Evolutionary conservation across 495 filamentous ascomycete species (phyloP).

Genomic region (Mycothermus thermophilus): DNA sequence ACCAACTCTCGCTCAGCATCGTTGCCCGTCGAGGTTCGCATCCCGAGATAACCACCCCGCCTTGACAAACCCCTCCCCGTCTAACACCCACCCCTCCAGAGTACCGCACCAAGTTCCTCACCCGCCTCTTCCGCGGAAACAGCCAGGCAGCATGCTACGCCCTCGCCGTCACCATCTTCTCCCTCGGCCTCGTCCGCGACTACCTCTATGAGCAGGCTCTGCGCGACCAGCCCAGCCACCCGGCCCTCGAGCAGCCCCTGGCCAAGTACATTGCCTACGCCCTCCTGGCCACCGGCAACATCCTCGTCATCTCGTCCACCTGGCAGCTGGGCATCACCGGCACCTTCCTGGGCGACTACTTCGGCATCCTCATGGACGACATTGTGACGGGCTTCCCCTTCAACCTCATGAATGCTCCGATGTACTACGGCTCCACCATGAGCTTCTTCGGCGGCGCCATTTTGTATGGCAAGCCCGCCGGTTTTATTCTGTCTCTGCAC

Average conservation of each 20-base stretch:
- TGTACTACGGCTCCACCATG: conserved; percentile 92
- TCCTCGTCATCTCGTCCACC: conserved; percentile 76
- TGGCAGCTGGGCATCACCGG: conserved; percentile 91
- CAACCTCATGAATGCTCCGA: conserved; percentile 80
- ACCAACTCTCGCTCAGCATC: conserved; percentile 31
- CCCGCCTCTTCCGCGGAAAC: conserved; percentile 71
- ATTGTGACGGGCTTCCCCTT: conserved; percentile 92
- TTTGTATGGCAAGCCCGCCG: conserved; percentile 78
- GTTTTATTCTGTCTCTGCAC: conserved; percentile 57
- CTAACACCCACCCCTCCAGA: conserved; percentile 37
- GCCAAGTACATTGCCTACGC: conserved; percentile 47
- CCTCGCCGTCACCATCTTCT: conserved; percentile 80
- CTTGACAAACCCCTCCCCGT: background rate
- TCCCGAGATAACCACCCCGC: background rate
- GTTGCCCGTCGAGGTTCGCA: conserved; percentile 51
- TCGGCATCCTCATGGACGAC: conserved; percentile 91
- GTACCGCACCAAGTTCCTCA: conserved; percentile 80
- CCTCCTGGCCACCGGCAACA: conserved; percentile 62
- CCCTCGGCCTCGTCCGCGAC: conserved; percentile 78
- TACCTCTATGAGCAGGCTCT: conserved; percentile 59
- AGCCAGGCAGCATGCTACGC: conserved; percentile 76
- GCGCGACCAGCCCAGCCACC: conserved; percentile 61
- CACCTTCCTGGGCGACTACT: conserved; percentile 96
- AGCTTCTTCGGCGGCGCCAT: conserved; percentile 86
- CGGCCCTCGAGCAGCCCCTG: conserved; percentile 38